These are phyloP conservation scores for Aotearoamyces nothofagi DNA, from an alignment of 2,329 filamentous ascomycete species.

Conservation along the genomic window DNA sequence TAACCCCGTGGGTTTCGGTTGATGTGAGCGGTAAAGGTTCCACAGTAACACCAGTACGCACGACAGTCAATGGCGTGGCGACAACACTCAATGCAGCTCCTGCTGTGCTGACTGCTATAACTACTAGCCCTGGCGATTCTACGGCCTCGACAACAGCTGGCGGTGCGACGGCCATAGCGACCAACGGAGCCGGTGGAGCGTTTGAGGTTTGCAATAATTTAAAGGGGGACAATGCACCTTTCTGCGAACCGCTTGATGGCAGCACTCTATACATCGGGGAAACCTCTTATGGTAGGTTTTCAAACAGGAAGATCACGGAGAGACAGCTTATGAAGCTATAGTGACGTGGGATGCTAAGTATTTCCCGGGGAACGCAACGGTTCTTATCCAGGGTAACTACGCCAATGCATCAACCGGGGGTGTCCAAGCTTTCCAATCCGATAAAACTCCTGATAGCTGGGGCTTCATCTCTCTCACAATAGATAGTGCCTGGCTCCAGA, in stretches of 20 bases:
- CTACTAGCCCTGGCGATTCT: conserved; percentile 5
- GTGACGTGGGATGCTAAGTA: conserved; percentile 17
- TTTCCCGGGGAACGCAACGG: conserved; percentile 11
- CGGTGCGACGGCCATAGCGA: conserved; percentile 5
- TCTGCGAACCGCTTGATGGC: conserved; percentile 17
- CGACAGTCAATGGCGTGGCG: conserved; percentile 10
- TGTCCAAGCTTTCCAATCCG: conserved; percentile 14
- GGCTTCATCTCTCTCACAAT: conserved; percentile 15
- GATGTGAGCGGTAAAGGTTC: conserved; percentile 12
- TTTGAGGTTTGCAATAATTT: conserved; percentile 16
- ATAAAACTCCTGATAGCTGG: conserved; percentile 6
- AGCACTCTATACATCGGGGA: conserved; percentile 13
- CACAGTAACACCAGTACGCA: conserved; percentile 13
- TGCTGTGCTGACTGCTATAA: conserved; percentile 9
- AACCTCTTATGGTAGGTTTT: conserved; percentile 15
- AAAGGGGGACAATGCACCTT: conserved; percentile 13
- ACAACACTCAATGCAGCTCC: conserved; percentile 12
- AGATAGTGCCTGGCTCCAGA: conserved; percentile 12
- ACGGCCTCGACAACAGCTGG: conserved; percentile 7
- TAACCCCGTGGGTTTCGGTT: conserved; percentile 15
- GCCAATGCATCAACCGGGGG: conserved; percentile 13
- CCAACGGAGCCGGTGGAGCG: conserved; percentile 14
- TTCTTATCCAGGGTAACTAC: conserved; percentile 16
- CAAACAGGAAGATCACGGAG: not conserved
- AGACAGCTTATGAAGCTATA: conserved; percentile 1